These are phyloP conservation scores for Mycena haematopus DNA, from an alignment of 768 basidiomycete species.

Conservation along the genomic window DNA sequence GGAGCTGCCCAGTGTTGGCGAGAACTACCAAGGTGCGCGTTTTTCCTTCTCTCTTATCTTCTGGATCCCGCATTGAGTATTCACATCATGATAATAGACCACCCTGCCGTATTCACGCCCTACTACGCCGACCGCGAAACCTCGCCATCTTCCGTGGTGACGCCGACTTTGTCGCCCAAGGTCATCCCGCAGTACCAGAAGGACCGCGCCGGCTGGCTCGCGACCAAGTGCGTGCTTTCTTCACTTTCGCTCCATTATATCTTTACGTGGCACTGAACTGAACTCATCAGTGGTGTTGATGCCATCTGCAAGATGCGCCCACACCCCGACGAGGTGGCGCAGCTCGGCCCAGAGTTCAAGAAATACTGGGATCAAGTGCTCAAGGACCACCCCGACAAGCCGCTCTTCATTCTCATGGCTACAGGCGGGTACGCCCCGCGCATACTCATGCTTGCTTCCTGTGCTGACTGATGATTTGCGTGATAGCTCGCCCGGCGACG, in stretches of 20 bases:
- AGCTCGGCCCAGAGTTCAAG: slow-evolving; percentile 31
- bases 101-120: slow-evolving; percentile 2
- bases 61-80: neutral
- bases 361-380: slow-evolving; percentile 32
- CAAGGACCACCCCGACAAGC: slow-evolving; percentile 31
- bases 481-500: too few relatives aligned
- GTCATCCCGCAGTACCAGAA: slow-evolving; percentile 22
- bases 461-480: too few relatives aligned
- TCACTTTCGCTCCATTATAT: too few relatives aligned
- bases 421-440: neutral
- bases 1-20: slow-evolving; percentile 50
- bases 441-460: too few relatives aligned
- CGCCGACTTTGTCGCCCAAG: too few relatives aligned
- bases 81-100: slow-evolving; percentile 6
- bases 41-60: too few relatives aligned
- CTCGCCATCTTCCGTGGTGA: too few relatives aligned
- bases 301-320: slow-evolving; percentile 35
- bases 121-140: slow-evolving; percentile 4
- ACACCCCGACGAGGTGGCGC: slow-evolving; percentile 27
- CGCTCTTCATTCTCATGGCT: slow-evolving; percentile 17
- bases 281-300: slow-evolving; percentile 29
- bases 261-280: too few relatives aligned
- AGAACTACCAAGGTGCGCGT: slow-evolving; percentile 47
- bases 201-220: slow-evolving; percentile 53
- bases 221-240: slow-evolving; percentile 54